Base-by-base conservation (phyloP, 1,284 basidiomycete species). In the Cutaneotrichosporon sp. region DNA sequence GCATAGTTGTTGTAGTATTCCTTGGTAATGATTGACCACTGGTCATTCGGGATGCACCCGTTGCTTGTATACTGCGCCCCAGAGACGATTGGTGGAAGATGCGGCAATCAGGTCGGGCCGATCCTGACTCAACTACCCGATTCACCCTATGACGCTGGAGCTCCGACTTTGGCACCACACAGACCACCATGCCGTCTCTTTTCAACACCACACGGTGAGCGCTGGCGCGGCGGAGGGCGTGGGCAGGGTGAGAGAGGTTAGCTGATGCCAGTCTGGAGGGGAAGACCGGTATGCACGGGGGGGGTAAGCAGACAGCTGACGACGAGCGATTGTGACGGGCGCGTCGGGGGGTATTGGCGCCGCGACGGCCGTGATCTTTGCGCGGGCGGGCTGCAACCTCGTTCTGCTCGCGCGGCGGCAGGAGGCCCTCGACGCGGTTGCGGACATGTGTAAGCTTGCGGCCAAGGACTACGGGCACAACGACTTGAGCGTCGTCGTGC, bases 301-400 rank as follows among this genome's bases (percentile, higher is more conserved):
- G n/a, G n/a, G n/a, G n/a, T n/a, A n/a, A n/a, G n/a, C n/a, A n/a
- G n/a, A n/a, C n/a, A n/a, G n/a, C n/a, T n/a, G n/a, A n/a, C n/a
- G n/a, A n/a, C n/a, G 46, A 59, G 74, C 70, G 20, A 54, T 76
- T 39, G 55, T 76, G 55, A 76, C 73, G 17, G 74, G 74, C 26
- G 72, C 74, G 22, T 74, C 72, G 7, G 68, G 69, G 8, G 74
- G 74, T 30, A 76, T 76, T 54, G 74, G 74, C 13, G 72, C 69
- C 10, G 69, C 73, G 1, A 69, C 70, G 9, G 77, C 80, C 2
- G 68, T 80, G 52, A 76, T 78, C 4, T 74, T 81, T 21, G 80
- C 81, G 4, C 74, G 76, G 23, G 80, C 80, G 8, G 82, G 83
- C 4, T 84, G 82, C 80, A 80, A 77, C 56, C 76, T 86, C 23